Evolutionary conservation across 2,329 filamentous ascomycete genomes (phyloP).

Genomic region (Paecilomyces dactylethromorphus): DNA sequence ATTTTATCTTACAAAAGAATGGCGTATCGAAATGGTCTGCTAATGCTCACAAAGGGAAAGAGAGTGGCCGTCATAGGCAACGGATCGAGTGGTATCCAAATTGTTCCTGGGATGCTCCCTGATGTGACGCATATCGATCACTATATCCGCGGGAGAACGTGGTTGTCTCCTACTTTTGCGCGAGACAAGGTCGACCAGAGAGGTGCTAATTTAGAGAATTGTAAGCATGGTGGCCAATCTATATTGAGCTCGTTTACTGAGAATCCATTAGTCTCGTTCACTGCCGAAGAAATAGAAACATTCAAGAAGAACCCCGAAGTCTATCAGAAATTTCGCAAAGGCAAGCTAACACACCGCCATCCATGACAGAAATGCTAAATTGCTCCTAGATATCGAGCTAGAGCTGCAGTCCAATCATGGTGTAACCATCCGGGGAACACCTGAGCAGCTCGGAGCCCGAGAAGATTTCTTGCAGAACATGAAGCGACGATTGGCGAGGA

Average conservation of each 20-base stretch:
- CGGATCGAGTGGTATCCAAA: constrained; percentile 36
- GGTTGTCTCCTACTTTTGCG: constrained; percentile 24
- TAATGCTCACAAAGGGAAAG: constrained; percentile 17
- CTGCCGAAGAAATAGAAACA: constrained; percentile 21
- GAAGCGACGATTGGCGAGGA: constrained; percentile 25
- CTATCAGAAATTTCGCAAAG: constrained; percentile 29
- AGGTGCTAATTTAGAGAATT: constrained; percentile 19
- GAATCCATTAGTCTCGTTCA: constrained; percentile 19
- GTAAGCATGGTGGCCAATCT: constrained; percentile 9
- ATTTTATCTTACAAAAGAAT: not conserved
- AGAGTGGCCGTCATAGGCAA: constrained; percentile 31
- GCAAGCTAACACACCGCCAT: constrained; percentile 9
- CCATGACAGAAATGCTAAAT: not conserved
- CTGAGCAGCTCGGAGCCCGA: constrained; percentile 18
- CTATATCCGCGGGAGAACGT: constrained; percentile 26
- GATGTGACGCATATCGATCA: constrained; percentile 35
- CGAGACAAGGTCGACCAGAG: constrained; percentile 20
- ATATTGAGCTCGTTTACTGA: not conserved
- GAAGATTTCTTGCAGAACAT: constrained; percentile 23
- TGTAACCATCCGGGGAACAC: constrained; percentile 19
- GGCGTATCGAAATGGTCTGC: not conserved
- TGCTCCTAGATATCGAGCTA: constrained; percentile 20
- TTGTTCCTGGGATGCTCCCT: constrained; percentile 30
- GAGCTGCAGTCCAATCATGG: constrained; percentile 26
- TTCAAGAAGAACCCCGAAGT: constrained; percentile 24